Conservation (phyloP, 1,284 basidiomycete species). For the Heterobasidion parviporum region DNA sequence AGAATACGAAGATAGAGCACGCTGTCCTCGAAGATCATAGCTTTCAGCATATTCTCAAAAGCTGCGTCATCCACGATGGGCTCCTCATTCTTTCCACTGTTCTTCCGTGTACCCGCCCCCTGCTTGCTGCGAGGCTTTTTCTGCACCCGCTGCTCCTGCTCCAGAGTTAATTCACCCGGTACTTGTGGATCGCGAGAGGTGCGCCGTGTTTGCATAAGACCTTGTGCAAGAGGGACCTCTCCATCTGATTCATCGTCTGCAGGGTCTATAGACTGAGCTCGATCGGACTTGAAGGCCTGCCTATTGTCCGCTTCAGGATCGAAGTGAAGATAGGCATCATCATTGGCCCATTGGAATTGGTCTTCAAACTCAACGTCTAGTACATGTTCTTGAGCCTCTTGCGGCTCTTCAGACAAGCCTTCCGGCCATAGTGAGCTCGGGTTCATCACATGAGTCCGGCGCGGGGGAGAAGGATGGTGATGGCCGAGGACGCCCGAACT, state of each 20-base stretch:
- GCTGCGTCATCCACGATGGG: slow-evolving; percentile 25
- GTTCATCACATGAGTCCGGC: not conserved
- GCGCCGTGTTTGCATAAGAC: not conserved
- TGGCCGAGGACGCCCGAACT: slow-evolving; percentile 3
- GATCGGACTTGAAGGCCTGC: not conserved
- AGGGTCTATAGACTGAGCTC: not conserved
- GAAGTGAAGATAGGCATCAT: slow-evolving; percentile 29
- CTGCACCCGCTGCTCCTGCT: not conserved
- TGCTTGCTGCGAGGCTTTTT: not conserved
- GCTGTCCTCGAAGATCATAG: slow-evolving; percentile 34
- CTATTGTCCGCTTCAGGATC: slow-evolving; percentile 17
- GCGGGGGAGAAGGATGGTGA: slow-evolving; percentile 2
- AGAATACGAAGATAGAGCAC: slow-evolving; percentile 45
- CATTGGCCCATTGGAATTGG: slow-evolving; percentile 1
- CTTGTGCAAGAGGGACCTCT: not conserved
- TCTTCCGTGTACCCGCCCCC: slow-evolving; percentile 7
- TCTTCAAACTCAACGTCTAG: not conserved
- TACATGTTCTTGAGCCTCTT: not conserved
- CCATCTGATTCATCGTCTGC: not conserved
- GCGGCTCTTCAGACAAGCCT: not conserved
- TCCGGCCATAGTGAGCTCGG: not conserved
- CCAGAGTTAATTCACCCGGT: not conserved
- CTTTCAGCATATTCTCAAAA: slow-evolving; percentile 25
- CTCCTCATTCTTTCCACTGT: slow-evolving; percentile 5
- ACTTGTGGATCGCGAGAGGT: not conserved